These are phyloP conservation scores for Blastocystis sp. DNA, from an alignment of 352 stramenopile species.

Conservation along the genomic window DNA sequence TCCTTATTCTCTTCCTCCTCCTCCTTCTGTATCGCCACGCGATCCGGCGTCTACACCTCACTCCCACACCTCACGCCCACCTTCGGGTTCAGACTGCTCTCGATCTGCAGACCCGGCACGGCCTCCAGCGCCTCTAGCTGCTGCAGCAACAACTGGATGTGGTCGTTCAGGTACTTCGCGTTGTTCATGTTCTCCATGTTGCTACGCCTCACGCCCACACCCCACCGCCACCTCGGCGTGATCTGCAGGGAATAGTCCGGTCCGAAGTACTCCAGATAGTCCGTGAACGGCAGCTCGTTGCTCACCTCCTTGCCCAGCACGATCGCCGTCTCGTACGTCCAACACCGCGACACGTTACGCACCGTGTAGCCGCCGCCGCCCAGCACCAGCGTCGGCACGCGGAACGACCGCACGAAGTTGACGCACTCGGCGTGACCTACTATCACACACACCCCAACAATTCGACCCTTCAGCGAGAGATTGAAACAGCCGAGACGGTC, in stretches of 20 bases:
- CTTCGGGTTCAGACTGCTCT: constrained; percentile 74
- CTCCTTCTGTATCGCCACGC: constrained; percentile 25
- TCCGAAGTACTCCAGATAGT: constrained; percentile 99
- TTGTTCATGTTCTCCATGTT: constrained; percentile 76
- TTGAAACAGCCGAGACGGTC: constrained; percentile 97
- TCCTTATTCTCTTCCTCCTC: background rate
- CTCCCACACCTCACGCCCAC: constrained; percentile 73
- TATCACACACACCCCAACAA: constrained; percentile 52
- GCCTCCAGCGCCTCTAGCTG: constrained; percentile 89
- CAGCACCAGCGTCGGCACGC: constrained; percentile 90
- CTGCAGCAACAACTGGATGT: constrained; percentile 81
- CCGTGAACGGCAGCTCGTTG: constrained; percentile 96
- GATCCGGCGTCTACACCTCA: constrained; percentile 70
- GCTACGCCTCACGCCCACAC: constrained; percentile 65
- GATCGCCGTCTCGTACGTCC: constrained; percentile 93
- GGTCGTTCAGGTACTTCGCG: constrained; percentile 74
- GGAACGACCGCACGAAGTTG: constrained; percentile 90
- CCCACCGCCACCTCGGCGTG: constrained; percentile 86
- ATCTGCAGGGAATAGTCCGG: constrained; percentile 95
- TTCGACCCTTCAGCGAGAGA: constrained; percentile 85
- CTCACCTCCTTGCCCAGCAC: constrained; percentile 83
- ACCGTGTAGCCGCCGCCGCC: constrained; percentile 95
- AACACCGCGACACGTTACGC: constrained; percentile 89
- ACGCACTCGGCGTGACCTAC: constrained; percentile 88
- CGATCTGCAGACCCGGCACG: constrained; percentile 91